Conservation (phyloP, 495 filamentous ascomycete genomes). For the Annulohypoxylon bovei region DNA sequence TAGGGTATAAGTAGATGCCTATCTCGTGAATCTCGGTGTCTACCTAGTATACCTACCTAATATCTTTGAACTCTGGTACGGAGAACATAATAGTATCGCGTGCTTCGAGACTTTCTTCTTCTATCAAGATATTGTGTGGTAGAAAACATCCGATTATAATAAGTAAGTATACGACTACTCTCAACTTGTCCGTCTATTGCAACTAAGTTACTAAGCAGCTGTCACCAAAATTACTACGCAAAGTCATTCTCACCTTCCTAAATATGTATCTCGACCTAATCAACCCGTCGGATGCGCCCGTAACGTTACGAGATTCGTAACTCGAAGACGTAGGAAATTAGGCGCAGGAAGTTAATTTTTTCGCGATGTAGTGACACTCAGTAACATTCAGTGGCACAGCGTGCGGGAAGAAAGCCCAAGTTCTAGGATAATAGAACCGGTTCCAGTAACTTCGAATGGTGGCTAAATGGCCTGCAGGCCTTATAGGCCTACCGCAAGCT, state of each 20-base stretch:
- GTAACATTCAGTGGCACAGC: not conserved
- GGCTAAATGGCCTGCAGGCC: not conserved
- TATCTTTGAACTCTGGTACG: not conserved
- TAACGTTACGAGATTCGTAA: slow-evolving; percentile 10
- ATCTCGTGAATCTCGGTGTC: slow-evolving; percentile 6
- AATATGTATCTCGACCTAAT: not conserved
- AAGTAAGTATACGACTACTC: not conserved
- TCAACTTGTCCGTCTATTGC: not conserved
- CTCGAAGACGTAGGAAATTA: not conserved
- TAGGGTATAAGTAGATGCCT: slow-evolving; percentile 17
- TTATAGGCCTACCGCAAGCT: not conserved
- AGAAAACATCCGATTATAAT: not conserved
- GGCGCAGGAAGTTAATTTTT: not conserved
- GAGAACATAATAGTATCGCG: not conserved
- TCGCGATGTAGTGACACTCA: not conserved
- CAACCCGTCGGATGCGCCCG: not conserved
- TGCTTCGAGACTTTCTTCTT: not conserved
- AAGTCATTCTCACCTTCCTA: slow-evolving; percentile 9
- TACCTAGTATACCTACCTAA: not conserved
- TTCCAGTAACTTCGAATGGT: not conserved
- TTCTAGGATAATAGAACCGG: not conserved
- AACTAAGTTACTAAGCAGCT: slow-evolving; percentile 7
- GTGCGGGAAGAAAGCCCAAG: not conserved
- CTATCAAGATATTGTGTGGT: not conserved
- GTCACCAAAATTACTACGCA: slow-evolving; percentile 15